These are phyloP conservation scores for Mucor plumbeus DNA, from an alignment of 371 early-diverging fungal species.

Conservation along the genomic window DNA sequence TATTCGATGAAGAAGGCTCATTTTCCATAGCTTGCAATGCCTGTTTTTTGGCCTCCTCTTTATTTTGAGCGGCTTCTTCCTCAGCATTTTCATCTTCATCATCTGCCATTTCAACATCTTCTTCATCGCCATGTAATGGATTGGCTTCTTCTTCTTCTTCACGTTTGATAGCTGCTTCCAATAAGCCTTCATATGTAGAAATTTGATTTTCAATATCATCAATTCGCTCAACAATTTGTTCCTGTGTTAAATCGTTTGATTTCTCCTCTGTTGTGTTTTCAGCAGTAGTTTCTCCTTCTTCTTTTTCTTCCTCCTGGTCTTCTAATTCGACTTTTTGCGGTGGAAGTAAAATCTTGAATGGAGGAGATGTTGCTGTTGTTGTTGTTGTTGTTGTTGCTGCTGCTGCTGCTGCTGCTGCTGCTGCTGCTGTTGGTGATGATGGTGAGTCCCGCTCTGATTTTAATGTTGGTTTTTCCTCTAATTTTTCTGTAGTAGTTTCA, in stretches of 20 bases:
- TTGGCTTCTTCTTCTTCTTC: slow-evolving; percentile 25
- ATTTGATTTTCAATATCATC: slow-evolving; percentile 58
- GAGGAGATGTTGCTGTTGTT: slow-evolving; percentile 9
- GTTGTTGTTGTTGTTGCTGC: background rate
- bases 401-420: background rate
- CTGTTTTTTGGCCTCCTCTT: slow-evolving; percentile 48
- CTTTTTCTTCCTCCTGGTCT: background rate
- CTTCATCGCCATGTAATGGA: background rate
- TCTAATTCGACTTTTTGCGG: background rate
- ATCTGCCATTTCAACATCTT: slow-evolving; percentile 19
- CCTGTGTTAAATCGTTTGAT: slow-evolving; percentile 37
- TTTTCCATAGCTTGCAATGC: slow-evolving; percentile 48
- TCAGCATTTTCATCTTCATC: slow-evolving; percentile 31
- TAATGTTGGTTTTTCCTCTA: background rate
- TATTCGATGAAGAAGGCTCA: slow-evolving; percentile 21
- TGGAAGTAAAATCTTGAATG: background rate
- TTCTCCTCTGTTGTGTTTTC: background rate
- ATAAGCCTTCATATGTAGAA: slow-evolving; percentile 50
- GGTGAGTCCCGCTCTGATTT: slow-evolving; percentile 12
- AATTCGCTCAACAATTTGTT: slow-evolving; percentile 57
- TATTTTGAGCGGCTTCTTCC: slow-evolving; percentile 27
- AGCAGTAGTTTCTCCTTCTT: background rate
- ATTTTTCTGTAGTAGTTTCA: background rate
- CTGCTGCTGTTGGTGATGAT: background rate
- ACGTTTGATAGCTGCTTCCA: slow-evolving; percentile 33